phyloP scores from a whole-genome alignment of 2,329 filamentous ascomycete genomes.

The Parascedosporium putredinis region DNA sequence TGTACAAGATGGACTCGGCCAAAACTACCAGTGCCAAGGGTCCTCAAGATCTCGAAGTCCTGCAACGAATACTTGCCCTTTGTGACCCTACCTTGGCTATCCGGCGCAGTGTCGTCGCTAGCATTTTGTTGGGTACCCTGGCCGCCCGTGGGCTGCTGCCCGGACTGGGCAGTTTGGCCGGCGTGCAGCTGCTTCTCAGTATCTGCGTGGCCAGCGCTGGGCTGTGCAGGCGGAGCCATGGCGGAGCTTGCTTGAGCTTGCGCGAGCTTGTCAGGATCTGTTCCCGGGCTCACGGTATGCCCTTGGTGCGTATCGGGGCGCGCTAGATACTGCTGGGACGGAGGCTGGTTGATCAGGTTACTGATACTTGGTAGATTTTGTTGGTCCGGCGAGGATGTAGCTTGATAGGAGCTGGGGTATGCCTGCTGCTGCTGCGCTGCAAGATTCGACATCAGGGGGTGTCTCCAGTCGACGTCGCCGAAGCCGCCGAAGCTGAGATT shows the following conservation, averaged over 20 bases:
- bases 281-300: constrained; percentile 25
- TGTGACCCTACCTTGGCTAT: constrained; percentile 51
- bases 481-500: constrained; percentile 13
- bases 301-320: background rate
- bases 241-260: constrained; percentile 22
- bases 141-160: background rate
- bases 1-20: constrained; percentile 93
- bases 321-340: constrained; percentile 8
- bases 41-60: constrained; percentile 85
- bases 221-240: background rate
- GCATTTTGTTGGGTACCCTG: background rate
- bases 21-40: constrained; percentile 92
- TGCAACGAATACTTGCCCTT: constrained; percentile 94
- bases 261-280: constrained; percentile 23
- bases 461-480: constrained; percentile 17
- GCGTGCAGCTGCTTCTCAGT: background rate
- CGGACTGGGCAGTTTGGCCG: constrained; percentile 7
- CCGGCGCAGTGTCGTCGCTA: background rate
- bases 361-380: constrained; percentile 73
- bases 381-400: constrained; percentile 36
- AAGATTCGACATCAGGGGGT: constrained; percentile 16
- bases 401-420: constrained; percentile 16
- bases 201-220: background rate
- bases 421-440: constrained; percentile 20
- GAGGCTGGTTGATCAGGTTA: constrained; percentile 62